Percentiles rank a stretch among this genome's conserved stretches.
Evolutionary conservation across 495 filamentous ascomycete species (phyloP).

Genomic region (Neurospora hispaniola): DNA sequence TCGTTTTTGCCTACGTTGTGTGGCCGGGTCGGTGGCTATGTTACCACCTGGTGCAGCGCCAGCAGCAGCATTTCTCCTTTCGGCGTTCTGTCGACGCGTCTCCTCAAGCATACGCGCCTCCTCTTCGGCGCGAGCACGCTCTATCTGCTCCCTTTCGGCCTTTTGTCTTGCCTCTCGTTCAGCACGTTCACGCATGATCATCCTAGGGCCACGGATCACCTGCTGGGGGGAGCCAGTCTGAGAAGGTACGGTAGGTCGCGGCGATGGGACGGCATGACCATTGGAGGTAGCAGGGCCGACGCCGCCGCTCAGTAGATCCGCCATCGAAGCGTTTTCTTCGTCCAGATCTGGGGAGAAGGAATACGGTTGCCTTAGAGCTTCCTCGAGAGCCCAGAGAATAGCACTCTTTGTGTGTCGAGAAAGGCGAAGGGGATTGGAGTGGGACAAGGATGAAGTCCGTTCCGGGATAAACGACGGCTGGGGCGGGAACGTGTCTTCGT

Average conservation of each 20-base stretch:
- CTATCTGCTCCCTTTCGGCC: conserved; percentile 46
- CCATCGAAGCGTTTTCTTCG: conserved; percentile 93
- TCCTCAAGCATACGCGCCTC: conserved; percentile 45
- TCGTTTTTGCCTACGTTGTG: conserved; percentile 33
- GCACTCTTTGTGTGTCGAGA: conserved; percentile 47
- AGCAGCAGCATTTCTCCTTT: conserved; percentile 46
- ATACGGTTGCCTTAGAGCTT: conserved; percentile 74
- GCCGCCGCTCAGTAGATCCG: conserved; percentile 59
- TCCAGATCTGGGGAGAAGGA: conserved; percentile 73
- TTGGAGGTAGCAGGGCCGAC: conserved; percentile 37
- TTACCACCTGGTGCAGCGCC: conserved; percentile 42
- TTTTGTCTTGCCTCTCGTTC: conserved; percentile 54
- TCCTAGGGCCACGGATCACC: conserved; percentile 49
- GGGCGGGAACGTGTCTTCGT: conserved; percentile 22
- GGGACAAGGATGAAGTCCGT: background rate
- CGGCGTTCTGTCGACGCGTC: conserved; percentile 32
- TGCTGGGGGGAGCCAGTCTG: conserved; percentile 39
- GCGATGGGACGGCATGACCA: conserved; percentile 35
- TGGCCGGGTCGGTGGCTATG: conserved; percentile 22
- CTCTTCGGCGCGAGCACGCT: conserved; percentile 42
- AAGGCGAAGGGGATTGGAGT: conserved; percentile 24
- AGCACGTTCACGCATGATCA: conserved; percentile 63
- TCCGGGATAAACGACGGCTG: conserved; percentile 20
- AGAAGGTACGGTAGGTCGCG: conserved; percentile 32
- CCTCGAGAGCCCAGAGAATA: conserved; percentile 84